phyloP scores from a whole-genome alignment of 2,329 filamentous ascomycete genomes.

The Xylariaceae sp. region DNA sequence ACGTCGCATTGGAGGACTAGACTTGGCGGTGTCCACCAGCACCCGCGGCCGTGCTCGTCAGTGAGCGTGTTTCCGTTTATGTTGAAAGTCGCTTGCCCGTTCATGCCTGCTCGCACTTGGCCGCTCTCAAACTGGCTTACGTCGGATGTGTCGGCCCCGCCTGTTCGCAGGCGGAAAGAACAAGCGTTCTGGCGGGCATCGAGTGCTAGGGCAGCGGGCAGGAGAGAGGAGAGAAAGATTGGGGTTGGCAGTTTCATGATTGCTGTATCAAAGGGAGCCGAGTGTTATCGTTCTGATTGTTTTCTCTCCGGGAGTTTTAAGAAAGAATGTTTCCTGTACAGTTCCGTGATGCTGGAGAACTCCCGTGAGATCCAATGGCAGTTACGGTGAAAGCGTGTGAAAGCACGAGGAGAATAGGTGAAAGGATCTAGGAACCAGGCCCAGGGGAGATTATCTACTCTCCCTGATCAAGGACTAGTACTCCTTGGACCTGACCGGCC shows the following conservation, averaged over 20 bases:
- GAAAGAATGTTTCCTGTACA: background rate
- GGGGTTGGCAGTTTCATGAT: slow-evolving; percentile 23
- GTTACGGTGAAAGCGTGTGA: background rate
- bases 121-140: slow-evolving; percentile 57
- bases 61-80: slow-evolving; percentile 49
- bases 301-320: background rate
- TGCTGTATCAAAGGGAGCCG: background rate
- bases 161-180: slow-evolving; percentile 48
- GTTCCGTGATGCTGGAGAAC: background rate
- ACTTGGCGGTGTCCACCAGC: slow-evolving; percentile 56
- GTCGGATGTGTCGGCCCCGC: slow-evolving; percentile 42
- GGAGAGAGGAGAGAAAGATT: slow-evolving; percentile 18
- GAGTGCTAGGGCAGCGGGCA: slow-evolving; percentile 23
- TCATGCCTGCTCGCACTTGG: slow-evolving; percentile 47
- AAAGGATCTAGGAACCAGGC: background rate
- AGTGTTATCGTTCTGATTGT: background rate
- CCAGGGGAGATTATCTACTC: background rate
- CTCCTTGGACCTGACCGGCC: background rate
- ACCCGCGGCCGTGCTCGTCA: slow-evolving; percentile 53
- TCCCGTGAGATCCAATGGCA: background rate
- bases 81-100: slow-evolving; percentile 44
- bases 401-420: background rate
- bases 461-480: background rate
- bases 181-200: slow-evolving; percentile 32
- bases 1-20: slow-evolving; percentile 57